These are phyloP conservation scores for Picochlorum sp. DNA, from an alignment of 139 green algal genomes.

Conservation along the genomic window DNA sequence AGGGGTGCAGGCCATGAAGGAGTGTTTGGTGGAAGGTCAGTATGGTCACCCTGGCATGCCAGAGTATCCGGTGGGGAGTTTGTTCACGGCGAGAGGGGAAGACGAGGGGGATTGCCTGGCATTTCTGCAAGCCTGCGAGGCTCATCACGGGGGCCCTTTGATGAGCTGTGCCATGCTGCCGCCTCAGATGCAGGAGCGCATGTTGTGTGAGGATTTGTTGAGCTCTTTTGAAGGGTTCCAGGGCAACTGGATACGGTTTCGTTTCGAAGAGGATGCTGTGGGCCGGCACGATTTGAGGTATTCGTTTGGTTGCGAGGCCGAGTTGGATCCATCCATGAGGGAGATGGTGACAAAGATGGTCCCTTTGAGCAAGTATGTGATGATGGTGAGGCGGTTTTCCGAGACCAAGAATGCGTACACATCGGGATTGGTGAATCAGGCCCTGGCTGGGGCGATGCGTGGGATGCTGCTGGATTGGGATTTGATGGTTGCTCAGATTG, in stretches of 20 bases:
- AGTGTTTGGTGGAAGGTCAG: too few species aligned
- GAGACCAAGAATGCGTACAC: conserved; percentile 54
- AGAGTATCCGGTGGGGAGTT: too few species aligned
- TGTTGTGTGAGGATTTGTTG: conserved; percentile 14
- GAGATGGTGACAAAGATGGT: conserved; percentile 68
- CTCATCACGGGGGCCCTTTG: too few species aligned
- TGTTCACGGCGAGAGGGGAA: too few species aligned
- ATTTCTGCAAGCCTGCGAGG: neutral
- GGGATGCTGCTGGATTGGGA: conserved; percentile 62
- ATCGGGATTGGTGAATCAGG: conserved; percentile 59
- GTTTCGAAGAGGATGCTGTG: neutral
- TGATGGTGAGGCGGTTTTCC: conserved; percentile 62
- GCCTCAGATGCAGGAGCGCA: too few species aligned
- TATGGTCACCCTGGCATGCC: too few species aligned
- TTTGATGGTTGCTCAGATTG: conserved; percentile 80
- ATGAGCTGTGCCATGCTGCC: too few species aligned
- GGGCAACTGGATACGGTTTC: conserved; percentile 9
- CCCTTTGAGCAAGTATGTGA: conserved; percentile 72
- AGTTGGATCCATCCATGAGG: conserved; percentile 42
- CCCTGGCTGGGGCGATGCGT: conserved; percentile 62
- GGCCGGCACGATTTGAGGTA: neutral
- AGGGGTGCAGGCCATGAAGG: neutral
- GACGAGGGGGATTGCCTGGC: too few species aligned
- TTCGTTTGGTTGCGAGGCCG: neutral
- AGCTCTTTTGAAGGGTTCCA: conserved; percentile 33